Evolutionary conservation across 169 alveolate species (phyloP), one percentile per base, ranked within the genome.

Genomic region (Plasmodium coatneyi): DNA sequence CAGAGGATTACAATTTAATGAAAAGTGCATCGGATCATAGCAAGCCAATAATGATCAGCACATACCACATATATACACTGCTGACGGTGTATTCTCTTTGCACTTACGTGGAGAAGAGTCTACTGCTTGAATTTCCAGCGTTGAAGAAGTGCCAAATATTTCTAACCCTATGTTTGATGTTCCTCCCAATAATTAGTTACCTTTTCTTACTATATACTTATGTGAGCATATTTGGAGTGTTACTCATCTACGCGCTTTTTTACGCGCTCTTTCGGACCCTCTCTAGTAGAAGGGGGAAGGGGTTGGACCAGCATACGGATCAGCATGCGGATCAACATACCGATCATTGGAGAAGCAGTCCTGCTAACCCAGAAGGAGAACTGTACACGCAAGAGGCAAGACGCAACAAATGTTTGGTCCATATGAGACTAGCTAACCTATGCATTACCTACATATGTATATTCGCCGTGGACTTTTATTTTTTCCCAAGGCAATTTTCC

Each of bases 381-480:
- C 0, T 19, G 1, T 6, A 19, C 4, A 30, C 66, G 3, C 71
- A 66, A 46, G 25, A 46, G 3, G 34, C n/a, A 19, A 14, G 76
- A 12, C 56, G 46, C 4, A 36, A 43, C 16, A 72, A 25, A 14
- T 32, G 52, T 76, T 78, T 76, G 43, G 36, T 82, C 25, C 46
- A 82, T 32, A 60, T 36, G 34, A 19, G 93, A 56, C n/a, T 87
- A 34, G 71, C 71, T 16, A 80, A 79, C n/a, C 36, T 76, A 54
- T 79, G 89, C 71, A 87, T 87, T 16, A 80, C 82, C 14, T 78
- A 78, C 71, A 16, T 87, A 16, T 80, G 86, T 22, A 87, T 87
- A 56, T 87, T 87, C 71, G 93, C 82, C 3, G 89, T 87, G 0
- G 93, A 87, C n/a, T 87, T 87, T 54, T 87, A 56, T 87, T 80